phyloP scores from a whole-genome alignment of 768 basidiomycete species.

The Leccinellum luteum region DNA sequence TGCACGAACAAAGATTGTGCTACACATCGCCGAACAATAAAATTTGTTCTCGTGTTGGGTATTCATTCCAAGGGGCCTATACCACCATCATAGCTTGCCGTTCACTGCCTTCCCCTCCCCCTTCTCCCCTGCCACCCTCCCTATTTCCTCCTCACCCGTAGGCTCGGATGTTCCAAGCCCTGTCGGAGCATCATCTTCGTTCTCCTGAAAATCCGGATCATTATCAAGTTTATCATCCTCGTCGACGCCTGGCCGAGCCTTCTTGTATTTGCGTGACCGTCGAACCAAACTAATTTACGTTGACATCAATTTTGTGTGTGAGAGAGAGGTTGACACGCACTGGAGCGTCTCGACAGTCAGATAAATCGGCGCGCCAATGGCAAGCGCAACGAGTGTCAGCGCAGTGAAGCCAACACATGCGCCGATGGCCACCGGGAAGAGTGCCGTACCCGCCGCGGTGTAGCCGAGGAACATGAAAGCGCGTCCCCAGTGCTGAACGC shows the following conservation, averaged over 20 bases:
- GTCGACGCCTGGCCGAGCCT: background rate
- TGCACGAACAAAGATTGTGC: background rate
- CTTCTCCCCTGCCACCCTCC: background rate
- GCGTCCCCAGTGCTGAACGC: slow-evolving; percentile 17
- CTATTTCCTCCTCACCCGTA: background rate
- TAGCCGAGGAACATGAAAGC: background rate
- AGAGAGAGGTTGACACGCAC: background rate
- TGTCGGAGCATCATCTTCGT: background rate
- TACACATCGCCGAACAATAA: background rate
- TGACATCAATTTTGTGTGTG: background rate
- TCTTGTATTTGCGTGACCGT: background rate
- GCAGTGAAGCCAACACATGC: slow-evolving; percentile 2
- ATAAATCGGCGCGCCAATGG: background rate
- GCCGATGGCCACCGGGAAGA: slow-evolving; percentile 16
- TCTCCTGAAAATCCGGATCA: background rate
- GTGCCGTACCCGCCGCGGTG: background rate
- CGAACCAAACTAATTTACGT: background rate
- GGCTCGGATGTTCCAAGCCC: background rate
- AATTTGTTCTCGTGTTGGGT: background rate
- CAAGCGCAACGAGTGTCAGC: background rate
- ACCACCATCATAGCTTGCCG: background rate
- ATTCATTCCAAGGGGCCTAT: background rate
- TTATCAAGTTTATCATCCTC: background rate
- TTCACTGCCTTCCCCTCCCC: background rate
- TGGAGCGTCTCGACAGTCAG: background rate